phyloP scores from a whole-genome alignment of 2,329 filamentous ascomycete species.

The Podosphaera leucotricha region DNA sequence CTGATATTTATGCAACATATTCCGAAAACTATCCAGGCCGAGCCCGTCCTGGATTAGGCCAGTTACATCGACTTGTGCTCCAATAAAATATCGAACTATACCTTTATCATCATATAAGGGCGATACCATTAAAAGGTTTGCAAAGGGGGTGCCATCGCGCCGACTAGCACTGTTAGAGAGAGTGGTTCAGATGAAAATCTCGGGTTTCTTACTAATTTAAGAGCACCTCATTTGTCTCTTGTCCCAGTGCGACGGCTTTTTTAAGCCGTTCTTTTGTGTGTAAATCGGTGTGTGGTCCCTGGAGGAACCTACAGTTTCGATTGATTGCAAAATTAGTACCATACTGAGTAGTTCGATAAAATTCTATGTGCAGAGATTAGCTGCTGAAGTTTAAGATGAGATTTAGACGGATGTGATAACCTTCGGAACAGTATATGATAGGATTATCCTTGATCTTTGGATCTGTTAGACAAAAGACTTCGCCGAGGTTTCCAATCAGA shows the following conservation, averaged over 20 bases:
- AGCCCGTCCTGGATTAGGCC: conserved; percentile 33
- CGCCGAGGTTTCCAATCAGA: conserved; percentile 47
- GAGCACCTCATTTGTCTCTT: conserved; percentile 47
- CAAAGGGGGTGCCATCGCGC: conserved; percentile 39
- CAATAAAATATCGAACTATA: conserved; percentile 36
- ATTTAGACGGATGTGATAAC: conserved; percentile 17
- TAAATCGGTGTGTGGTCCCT: conserved; percentile 44
- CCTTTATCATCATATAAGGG: conserved; percentile 37
- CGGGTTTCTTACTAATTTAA: conserved; percentile 31
- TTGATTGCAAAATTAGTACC: conserved; percentile 47
- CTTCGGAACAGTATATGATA: conserved; percentile 51
- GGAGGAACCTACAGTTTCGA: conserved; percentile 54
- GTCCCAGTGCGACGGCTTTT: conserved; percentile 34
- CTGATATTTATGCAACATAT: conserved; percentile 18
- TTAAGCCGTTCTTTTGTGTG: conserved; percentile 34
- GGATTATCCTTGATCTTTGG: conserved; percentile 48
- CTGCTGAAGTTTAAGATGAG: background rate
- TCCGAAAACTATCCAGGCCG: conserved; percentile 31
- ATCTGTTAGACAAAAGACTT: conserved; percentile 54
- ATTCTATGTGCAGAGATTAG: conserved; percentile 24
- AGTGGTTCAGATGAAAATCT: background rate
- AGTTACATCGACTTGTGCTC: conserved; percentile 37
- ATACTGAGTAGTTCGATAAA: conserved; percentile 50
- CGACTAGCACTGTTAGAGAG: conserved; percentile 15
- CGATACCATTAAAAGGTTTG: conserved; percentile 39